Conservation (phyloP, 2,329 filamentous ascomycete species). For the Clonostachys chloroleuca region DNA sequence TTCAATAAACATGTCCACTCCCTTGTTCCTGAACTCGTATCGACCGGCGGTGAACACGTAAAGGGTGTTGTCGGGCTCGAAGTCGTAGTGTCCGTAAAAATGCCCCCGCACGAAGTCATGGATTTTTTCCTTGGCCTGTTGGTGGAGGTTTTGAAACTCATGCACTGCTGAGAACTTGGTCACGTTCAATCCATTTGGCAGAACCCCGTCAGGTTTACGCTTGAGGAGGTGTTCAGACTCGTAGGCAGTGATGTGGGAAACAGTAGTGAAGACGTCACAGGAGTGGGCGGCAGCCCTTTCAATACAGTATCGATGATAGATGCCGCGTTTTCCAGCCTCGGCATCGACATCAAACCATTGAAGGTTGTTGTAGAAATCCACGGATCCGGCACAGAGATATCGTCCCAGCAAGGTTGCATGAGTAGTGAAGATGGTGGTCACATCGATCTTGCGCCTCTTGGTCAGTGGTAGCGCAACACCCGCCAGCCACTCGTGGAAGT, state of each 20-base stretch:
- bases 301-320: conserved; percentile 98
- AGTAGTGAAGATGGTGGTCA: conserved; percentile 98
- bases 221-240: conserved; percentile 97
- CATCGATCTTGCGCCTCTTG: conserved; percentile 91
- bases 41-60: conserved; percentile 97
- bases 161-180: conserved; percentile 96
- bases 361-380: conserved; percentile 99
- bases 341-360: conserved; percentile 95
- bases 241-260: conserved; percentile 97
- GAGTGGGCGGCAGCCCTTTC: conserved; percentile 90
- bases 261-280: conserved; percentile 95
- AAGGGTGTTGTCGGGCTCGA: conserved; percentile 91
- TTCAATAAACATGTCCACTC: conserved; percentile 99
- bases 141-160: conserved; percentile 97
- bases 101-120: conserved; percentile 97
- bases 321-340: conserved; percentile 94
- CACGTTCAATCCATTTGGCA: conserved; percentile 96
- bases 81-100: conserved; percentile 98
- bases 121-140: conserved; percentile 95
- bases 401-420: conserved; percentile 93
- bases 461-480: conserved; percentile 88
- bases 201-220: conserved; percentile 92
- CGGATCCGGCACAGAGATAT: conserved; percentile 94
- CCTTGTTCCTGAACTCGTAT: conserved; percentile 98
- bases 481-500: conserved; percentile 98